Base-by-base conservation (phyloP, 768 basidiomycete species). In the Collybia sp. region DNA sequence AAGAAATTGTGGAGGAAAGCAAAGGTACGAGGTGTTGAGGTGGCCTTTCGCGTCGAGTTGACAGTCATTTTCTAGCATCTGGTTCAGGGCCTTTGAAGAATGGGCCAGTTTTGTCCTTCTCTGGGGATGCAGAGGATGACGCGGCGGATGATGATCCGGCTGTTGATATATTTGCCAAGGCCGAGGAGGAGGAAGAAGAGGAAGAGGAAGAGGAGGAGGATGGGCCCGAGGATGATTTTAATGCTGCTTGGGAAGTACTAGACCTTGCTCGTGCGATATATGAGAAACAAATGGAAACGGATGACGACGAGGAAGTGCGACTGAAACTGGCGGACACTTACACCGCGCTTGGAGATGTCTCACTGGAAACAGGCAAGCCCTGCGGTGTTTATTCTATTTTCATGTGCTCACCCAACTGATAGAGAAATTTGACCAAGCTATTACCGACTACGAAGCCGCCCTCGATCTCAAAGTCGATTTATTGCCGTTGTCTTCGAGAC, bases 391-490 rank as follows among this genome's bases (percentile, higher is more conserved):
- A 9, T 39, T 10, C 50, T 47, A 32, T 45, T 39, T 38, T 42
- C 41, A 20, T 13, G 30, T 19, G 30, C 43, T 57, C 15, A 43
- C 16, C 65, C 25, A 3, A 8, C 25, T 8, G 25, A 25, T 25
- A 95, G 94, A 97, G 65, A 96, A 96, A 69, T 96, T 97, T 61
- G 88, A 93, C 52, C 91, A 95, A 65, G 94, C 93, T 0, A 88
- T 93, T 44, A 75, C 76, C 15, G 94, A 97, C 62, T 96, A 93
- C 58, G 79, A 81, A 40, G 78, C 82, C 0, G 89, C 86, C 2
- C 79, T 94, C 9, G 64, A 68, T 9, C 77, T 93, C 57, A 93
- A 95, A 61, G 63, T 67, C 8, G 70, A 77, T 8, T 70, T 94
- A 30, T 78, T 96, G 5, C 88, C 94, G 0, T 61, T 71, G n/a